Percentiles rank a stretch among this genome's conserved stretches.
phyloP scores from a whole-genome alignment of 2,329 filamentous ascomycete genomes.

The Curvularia spicifera region DNA sequence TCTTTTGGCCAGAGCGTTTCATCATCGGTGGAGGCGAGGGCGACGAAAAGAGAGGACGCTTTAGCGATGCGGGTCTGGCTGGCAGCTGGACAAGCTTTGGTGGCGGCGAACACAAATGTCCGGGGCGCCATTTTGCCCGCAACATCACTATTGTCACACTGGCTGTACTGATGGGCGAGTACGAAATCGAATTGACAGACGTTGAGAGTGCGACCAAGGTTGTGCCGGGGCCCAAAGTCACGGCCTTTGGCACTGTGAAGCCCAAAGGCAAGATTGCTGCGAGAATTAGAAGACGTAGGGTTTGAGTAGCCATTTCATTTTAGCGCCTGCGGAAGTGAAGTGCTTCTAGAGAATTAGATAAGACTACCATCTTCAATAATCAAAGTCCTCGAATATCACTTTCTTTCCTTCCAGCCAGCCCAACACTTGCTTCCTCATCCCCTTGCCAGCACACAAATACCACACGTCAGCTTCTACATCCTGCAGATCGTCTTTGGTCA shows the following conservation, averaged over 20 bases:
- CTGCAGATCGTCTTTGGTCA: conserved; percentile 55
- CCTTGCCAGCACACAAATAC: conserved; percentile 65
- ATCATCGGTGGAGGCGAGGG: conserved; percentile 2
- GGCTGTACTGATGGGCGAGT: conserved; percentile 13
- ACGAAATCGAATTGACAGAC: conserved; percentile 10
- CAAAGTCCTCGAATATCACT: conserved; percentile 61
- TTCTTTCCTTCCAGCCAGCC: conserved; percentile 57
- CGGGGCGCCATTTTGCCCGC: conserved; percentile 24
- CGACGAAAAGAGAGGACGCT: conserved; percentile 10
- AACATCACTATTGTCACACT: conserved; percentile 23
- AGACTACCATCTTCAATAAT: conserved; percentile 31
- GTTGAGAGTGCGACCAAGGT: not conserved
- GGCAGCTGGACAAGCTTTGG: conserved; percentile 27
- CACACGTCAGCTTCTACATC: conserved; percentile 53
- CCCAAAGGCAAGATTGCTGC: conserved; percentile 9
- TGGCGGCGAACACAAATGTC: conserved; percentile 29
- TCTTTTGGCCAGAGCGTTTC: conserved; percentile 27
- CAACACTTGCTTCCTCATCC: conserved; percentile 57
- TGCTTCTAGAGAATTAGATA: not conserved
- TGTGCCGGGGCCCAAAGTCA: not conserved
- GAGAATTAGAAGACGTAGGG: conserved; percentile 10
- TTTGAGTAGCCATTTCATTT: not conserved
- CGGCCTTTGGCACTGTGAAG: conserved; percentile 15
- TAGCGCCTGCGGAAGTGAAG: not conserved
- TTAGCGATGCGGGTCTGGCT: conserved; percentile 22